Evolutionary conservation across 1,139 yeast genomes (phyloP), one percentile per base, ranked within the genome.

Genomic region (Yamadazyma jaroonii): DNA sequence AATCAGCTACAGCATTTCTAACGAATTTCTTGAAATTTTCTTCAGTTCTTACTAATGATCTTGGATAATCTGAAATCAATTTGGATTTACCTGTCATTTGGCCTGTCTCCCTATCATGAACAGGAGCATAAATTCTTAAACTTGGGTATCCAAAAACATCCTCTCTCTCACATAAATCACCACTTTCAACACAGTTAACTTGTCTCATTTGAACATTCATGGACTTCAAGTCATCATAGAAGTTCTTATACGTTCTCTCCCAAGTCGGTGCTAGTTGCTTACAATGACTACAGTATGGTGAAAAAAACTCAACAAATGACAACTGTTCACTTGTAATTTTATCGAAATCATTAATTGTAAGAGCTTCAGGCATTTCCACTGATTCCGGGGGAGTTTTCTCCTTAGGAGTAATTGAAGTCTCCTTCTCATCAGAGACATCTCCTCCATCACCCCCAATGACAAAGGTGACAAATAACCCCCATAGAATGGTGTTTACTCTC

Each of bases 281-380:
- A 60, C 95, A 84, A 56, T 84, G 92, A n/a, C 59, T 53, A 53
- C 94, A 84, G 50, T 76, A 77, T 0, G 90, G 90, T 20, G 86
- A 79, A 51, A 57, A 83, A 53, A 83, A 83, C 53, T 81, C 87
- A 11, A 81, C 77, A 38, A 79, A 59, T 36, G 84, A 77, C 21
- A 81, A 57, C 10, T 77, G 77, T 9, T 62, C 54, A 12, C 71
- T 51, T 3, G 81, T 56, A 7, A 57, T 54, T 12, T 52, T 44
- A 45, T 78, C 78, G 47, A 82, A 82, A 24, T 58, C 62, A 2
- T 50, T 59, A 13, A 48, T 35, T 6, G 56, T 61, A 45, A 74
- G 43, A 53, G 32, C 32, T 12, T 47, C 53, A 0, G 63, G 60
- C 17, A 38, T 23, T 9, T 29, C 9, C 2, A 37, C 22, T 17